Percentiles rank a stretch among this genome's conserved stretches.
Conservation (phyloP, 306 rosid genomes). For the Cicer arietinum region DNA sequence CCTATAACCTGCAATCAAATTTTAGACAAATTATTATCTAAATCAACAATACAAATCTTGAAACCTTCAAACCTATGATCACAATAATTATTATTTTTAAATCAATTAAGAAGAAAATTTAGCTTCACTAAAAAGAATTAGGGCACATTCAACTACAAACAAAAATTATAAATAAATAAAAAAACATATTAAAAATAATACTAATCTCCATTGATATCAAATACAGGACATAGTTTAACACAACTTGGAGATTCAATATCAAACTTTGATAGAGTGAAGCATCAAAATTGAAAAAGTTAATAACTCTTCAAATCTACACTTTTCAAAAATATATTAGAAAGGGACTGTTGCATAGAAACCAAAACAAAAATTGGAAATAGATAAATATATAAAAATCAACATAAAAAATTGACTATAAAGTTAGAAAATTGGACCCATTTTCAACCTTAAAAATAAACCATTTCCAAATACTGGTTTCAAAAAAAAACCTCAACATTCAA, state of each 20-base stretch:
- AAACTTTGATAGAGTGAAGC: neutral
- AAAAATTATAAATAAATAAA: neutral
- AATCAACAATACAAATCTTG: neutral
- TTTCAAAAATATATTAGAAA: conserved; percentile 19
- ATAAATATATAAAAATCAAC: neutral
- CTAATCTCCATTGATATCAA: conserved; percentile 13
- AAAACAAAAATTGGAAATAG: neutral
- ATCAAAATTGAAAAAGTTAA: conserved; percentile 3
- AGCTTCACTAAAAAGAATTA: neutral
- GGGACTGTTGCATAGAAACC: conserved; percentile 10
- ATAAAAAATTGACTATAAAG: neutral
- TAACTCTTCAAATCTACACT: neutral
- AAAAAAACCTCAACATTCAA: neutral
- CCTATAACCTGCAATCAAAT: conserved; percentile 72
- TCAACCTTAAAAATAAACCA: neutral
- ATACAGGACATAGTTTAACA: neutral
- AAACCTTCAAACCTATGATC: neutral
- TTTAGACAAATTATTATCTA: conserved; percentile 30
- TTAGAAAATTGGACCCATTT: neutral
- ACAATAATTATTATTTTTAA: neutral
- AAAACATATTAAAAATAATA: neutral
- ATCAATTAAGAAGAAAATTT: neutral
- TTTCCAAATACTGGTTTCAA: conserved; percentile 9
- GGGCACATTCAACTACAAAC: neutral
- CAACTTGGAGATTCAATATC: conserved; percentile 21